Percentiles rank a stretch among this genome's conserved stretches.
These are phyloP conservation scores for Salvia rosmarinus DNA, from an alignment of 257 asterid species.

Conservation along the genomic window DNA sequence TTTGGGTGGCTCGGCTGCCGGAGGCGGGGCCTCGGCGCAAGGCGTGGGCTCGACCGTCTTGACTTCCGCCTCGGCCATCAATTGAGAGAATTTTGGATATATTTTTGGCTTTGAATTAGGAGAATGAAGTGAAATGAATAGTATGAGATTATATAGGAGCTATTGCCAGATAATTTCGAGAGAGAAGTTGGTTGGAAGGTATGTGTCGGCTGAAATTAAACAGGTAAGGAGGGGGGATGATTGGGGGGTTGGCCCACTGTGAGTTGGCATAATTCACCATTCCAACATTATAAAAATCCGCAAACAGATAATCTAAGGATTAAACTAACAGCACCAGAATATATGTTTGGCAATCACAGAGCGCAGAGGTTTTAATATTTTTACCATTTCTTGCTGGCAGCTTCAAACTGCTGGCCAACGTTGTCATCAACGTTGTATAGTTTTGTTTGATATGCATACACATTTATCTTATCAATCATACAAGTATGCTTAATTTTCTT, in stretches of 20 bases:
- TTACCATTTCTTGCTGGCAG: neutral
- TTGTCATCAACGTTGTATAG: neutral
- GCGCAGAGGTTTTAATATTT: neutral
- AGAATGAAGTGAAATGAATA: neutral
- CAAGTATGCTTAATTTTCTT: no score
- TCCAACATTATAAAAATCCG: conserved; percentile 8
- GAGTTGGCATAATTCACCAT: conserved; percentile 32
- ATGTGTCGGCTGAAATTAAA: conserved; percentile 42
- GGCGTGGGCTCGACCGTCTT: conserved; percentile 51
- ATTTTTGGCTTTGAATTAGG: conserved; percentile 2
- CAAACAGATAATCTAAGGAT: neutral
- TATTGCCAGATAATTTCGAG: neutral
- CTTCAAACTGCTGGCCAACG: neutral
- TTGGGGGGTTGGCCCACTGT: conserved; percentile 23
- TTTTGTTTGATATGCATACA: no score
- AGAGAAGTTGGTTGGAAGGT: conserved; percentile 50
- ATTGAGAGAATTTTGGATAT: conserved; percentile 37
- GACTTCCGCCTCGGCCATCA: conserved; percentile 63
- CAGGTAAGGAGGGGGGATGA: conserved; percentile 33
- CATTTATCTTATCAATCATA: no score
- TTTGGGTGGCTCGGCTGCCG: conserved; percentile 45
- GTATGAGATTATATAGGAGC: conserved; percentile 27
- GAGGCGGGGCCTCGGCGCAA: conserved; percentile 33
- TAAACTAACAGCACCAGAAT: neutral
- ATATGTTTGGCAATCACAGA: neutral